Percentiles rank a stretch among this genome's conserved stretches.
phyloP scores from a whole-genome alignment of 1,139 yeast species.

The Yamadazyma mexicana region DNA sequence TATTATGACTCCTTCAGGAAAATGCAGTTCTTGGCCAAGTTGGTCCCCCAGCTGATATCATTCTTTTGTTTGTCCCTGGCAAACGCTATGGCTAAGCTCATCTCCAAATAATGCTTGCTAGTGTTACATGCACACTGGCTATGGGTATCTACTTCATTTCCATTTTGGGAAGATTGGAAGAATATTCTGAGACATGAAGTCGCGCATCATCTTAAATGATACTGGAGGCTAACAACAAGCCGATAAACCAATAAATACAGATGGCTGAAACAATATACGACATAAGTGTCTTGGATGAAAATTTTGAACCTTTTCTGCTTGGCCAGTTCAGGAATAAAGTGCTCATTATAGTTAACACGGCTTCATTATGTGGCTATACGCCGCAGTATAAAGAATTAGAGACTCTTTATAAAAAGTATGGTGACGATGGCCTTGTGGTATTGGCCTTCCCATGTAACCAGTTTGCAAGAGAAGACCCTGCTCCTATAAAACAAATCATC shows the following conservation, averaged over 20 bases:
- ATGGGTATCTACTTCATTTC: too few species aligned
- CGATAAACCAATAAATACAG: neutral
- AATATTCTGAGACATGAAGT: too few species aligned
- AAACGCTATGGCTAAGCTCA: too few species aligned
- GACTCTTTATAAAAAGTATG: slow-evolving; percentile 31
- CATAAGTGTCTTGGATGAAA: slow-evolving; percentile 7
- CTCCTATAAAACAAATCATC: slow-evolving; percentile 62
- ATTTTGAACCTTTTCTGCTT: slow-evolving; percentile 4
- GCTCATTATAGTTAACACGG: slow-evolving; percentile 44
- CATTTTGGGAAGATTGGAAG: too few species aligned
- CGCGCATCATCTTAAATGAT: too few species aligned
- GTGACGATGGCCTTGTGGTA: slow-evolving; percentile 30
- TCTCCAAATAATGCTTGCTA: too few species aligned
- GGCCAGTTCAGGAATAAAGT: slow-evolving; percentile 30
- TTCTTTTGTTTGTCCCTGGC: too few species aligned
- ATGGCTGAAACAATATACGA: slow-evolving; percentile 4
- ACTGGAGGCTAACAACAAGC: too few species aligned
- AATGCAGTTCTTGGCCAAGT: too few species aligned
- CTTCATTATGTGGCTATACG: slow-evolving; percentile 45
- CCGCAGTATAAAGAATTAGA: slow-evolving; percentile 43
- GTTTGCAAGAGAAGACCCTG: slow-evolving; percentile 83
- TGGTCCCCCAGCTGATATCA: too few species aligned
- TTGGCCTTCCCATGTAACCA: slow-evolving; percentile 49
- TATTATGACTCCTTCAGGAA: too few species aligned
- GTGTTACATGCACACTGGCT: too few species aligned